These are phyloP conservation scores for Yarrowia osloensis DNA, from an alignment of 805 yeast species.

Conservation along the genomic window DNA sequence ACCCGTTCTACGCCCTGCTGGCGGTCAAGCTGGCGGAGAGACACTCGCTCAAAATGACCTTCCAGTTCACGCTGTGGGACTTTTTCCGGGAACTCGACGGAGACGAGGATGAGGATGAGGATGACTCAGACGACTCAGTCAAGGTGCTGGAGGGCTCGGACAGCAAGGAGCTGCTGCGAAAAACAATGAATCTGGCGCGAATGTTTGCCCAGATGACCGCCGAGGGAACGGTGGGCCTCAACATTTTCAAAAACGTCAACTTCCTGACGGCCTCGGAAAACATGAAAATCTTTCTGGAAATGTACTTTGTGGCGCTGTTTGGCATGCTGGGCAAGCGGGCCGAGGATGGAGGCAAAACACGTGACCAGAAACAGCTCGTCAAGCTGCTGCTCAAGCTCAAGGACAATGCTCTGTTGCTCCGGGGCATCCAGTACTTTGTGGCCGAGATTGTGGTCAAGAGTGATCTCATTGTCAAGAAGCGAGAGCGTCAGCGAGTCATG, in stretches of 20 bases:
- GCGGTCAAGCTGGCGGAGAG: conserved; percentile 75
- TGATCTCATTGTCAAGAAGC: conserved; percentile 54
- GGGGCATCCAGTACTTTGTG: conserved; percentile 68
- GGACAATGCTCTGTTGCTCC: conserved; percentile 55
- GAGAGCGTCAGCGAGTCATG: conserved; percentile 56
- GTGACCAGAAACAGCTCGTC: conserved; percentile 54
- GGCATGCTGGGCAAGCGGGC: conserved; percentile 54
- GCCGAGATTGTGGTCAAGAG: conserved; percentile 47
- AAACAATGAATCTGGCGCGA: conserved; percentile 71
- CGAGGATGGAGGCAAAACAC: conserved; percentile 41
- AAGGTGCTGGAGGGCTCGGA: conserved; percentile 39
- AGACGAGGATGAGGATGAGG: conserved; percentile 45
- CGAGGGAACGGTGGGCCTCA: conserved; percentile 72
- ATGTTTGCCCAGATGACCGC: conserved; percentile 76
- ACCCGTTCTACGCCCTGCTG: conserved; percentile 84
- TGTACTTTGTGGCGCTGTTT: conserved; percentile 66
- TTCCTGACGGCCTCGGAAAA: conserved; percentile 67
- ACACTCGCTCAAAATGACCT: conserved; percentile 74
- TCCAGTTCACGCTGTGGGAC: conserved; percentile 92
- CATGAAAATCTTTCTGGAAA: conserved; percentile 68
- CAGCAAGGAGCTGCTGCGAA: conserved; percentile 48
- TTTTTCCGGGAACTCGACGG: conserved; percentile 69
- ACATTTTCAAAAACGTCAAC: conserved; percentile 70
- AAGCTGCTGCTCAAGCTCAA: conserved; percentile 56
- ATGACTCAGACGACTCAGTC: conserved; percentile 41